Evolutionary conservation across 345 rosid species (phyloP).

Genomic region (Eucalyptus marginata): DNA sequence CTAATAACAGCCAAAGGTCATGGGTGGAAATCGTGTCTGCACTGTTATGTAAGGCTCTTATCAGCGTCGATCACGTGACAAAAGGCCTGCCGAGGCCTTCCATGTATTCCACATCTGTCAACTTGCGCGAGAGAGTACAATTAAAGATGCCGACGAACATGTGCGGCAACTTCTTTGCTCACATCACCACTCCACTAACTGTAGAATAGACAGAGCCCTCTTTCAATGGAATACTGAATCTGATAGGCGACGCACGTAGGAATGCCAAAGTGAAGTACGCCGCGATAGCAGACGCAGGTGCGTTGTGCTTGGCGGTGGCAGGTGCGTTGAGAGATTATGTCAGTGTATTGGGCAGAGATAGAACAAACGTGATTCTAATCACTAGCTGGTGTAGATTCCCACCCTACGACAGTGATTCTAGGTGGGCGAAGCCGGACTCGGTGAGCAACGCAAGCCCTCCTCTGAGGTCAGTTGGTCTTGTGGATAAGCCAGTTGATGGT

Average conservation of each 20-base stretch:
- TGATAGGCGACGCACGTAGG: not conserved
- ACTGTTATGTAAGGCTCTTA: constrained; percentile 4
- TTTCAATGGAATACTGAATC: constrained; percentile 1
- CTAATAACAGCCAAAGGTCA: not conserved
- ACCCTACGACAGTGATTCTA: not conserved
- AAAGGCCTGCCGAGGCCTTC: too few species aligned
- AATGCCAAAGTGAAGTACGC: not conserved
- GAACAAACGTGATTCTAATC: constrained; percentile 1
- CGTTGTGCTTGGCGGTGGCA: not conserved
- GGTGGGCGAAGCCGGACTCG: not conserved
- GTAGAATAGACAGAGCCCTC: not conserved
- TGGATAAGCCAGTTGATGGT: not conserved
- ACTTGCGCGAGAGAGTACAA: not conserved
- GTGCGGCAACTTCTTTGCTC: not conserved
- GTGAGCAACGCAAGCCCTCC: not conserved
- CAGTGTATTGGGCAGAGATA: not conserved
- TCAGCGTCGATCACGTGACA: not conserved
- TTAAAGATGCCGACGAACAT: not conserved
- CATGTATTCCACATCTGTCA: not conserved
- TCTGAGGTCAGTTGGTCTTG: not conserved
- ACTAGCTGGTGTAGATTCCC: constrained; percentile 24
- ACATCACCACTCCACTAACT: not conserved
- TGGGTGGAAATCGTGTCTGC: constrained; percentile 1
- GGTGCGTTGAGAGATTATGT: not conserved
- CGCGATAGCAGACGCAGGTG: not conserved